Evolutionary conservation across 2,329 filamentous ascomycete genomes (phyloP), one percentile per base, ranked within the genome.

Genomic region (Triangularia setosa): DNA sequence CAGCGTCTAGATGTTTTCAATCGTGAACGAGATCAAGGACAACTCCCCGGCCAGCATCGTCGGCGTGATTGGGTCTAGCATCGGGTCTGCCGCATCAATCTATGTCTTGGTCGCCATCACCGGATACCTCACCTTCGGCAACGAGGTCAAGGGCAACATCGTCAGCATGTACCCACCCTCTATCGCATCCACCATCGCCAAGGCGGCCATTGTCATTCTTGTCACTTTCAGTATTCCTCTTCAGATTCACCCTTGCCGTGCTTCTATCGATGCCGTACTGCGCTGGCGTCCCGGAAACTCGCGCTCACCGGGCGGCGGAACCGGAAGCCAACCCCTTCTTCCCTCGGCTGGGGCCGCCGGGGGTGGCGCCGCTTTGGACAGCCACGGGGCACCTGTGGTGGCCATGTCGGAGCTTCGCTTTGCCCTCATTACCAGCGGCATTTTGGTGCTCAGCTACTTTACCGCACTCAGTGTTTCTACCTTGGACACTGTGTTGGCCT

Each of bases 161-260:
- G 89, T 99, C 48, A 88, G 89, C 61, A 96, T 97, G 88, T 97
- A 94, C 74, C 81, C 87, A 3, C 86, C 91, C 1, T 92, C 90
- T 0, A 83, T 92, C 53, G 89, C 90, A 16, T 94, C 93, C 1
- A 98, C 94, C 1, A 93, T 99, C 70, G 95, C 92, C 61, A 94
- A 96, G 69, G 92, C 93, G 2, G 95, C 95, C 56, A 99, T 99
- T 69, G 95, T 99, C 40, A 84, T 98, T 64, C 87, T 99, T 0
- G 95, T 99, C 70, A 93, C 96, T 76, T 98, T 99, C 76, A 97
- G 93, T 16, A 94, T 98, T 66, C 95, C 95, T 1, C 84, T 99
- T 1, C 95, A 99, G 77, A 90, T 97, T 40, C 95, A 99, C 74
- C 95, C 95, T 0, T 98, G 95, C 78, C 88, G 95, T 66, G 95